These are phyloP conservation scores for Lactarius vividus DNA, from an alignment of 768 basidiomycete genomes.

Conservation along the genomic window DNA sequence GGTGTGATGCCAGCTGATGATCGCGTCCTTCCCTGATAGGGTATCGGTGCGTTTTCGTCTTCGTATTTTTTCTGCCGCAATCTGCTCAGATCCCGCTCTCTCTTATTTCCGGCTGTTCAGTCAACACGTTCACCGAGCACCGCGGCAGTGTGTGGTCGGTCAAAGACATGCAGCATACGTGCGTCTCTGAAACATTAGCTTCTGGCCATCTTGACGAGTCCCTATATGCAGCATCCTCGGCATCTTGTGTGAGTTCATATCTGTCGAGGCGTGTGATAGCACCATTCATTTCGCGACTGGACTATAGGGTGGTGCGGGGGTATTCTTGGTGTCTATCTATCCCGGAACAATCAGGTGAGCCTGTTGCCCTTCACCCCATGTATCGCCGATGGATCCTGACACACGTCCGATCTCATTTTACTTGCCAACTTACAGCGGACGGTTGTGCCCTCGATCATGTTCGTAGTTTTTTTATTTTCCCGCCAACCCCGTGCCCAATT, in stretches of 20 bases:
- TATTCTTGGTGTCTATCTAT: conserved; percentile 78
- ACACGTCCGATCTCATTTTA: conserved; percentile 6
- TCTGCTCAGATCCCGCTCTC: neutral
- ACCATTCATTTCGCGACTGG: conserved; percentile 9
- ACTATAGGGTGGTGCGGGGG: conserved; percentile 87
- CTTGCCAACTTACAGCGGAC: conserved; percentile 48
- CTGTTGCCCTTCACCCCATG: conserved; percentile 4
- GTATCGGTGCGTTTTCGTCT: conserved; percentile 24
- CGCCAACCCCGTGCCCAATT: conserved; percentile 15
- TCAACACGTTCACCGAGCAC: conserved; percentile 94
- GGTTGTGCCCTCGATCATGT: conserved; percentile 83
- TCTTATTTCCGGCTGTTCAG: conserved; percentile 34
- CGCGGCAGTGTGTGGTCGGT: conserved; percentile 77
- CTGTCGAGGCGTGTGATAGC: neutral
- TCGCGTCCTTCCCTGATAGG: conserved; percentile 16
- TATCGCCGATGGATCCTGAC: conserved; percentile 4
- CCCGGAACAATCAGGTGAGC: conserved; percentile 70
- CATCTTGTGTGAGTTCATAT: conserved; percentile 54
- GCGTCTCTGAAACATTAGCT: conserved; percentile 34
- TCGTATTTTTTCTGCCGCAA: neutral
- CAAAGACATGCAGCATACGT: conserved; percentile 96
- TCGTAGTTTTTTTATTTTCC: conserved; percentile 29
- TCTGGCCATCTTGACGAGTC: conserved; percentile 7
- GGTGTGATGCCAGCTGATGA: conserved; percentile 1
- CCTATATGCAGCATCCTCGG: conserved; percentile 57